Evolutionary conservation across 2,329 filamentous ascomycete genomes (phyloP).

Genomic region (Pyrenochaeta sp.): DNA sequence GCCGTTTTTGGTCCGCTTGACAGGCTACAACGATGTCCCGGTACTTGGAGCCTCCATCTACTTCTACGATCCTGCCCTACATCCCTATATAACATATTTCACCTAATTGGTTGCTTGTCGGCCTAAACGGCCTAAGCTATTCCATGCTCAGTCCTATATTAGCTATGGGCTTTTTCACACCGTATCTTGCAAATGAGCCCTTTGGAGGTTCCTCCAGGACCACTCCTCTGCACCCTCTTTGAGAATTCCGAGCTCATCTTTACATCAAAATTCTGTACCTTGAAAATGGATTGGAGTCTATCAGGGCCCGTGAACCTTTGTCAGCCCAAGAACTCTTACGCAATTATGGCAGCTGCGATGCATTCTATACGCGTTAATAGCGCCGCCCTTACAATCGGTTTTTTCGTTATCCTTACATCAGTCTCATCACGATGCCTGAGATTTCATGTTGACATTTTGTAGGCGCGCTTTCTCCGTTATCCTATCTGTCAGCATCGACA

Average conservation of each 20-base stretch:
- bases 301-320: not conserved
- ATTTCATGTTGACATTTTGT: constrained; percentile 2
- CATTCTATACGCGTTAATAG: not conserved
- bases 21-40: not conserved
- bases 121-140: too few species aligned
- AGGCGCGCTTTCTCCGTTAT: constrained; percentile 8
- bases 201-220: too few species aligned
- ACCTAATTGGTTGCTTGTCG: too few species aligned
- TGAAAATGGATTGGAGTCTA: not conserved
- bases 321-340: not conserved
- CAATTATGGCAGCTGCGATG: not conserved
- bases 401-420: not conserved
- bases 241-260: too few species aligned
- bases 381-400: not conserved
- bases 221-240: too few species aligned
- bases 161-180: too few species aligned
- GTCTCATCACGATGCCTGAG: not conserved
- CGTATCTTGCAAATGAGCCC: too few species aligned
- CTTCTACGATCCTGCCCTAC: too few species aligned
- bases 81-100: too few species aligned
- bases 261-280: too few species aligned
- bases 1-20: not conserved
- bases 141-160: too few species aligned
- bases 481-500: constrained; percentile 45
- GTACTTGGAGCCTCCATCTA: not conserved